Conservation (phyloP, 495 filamentous ascomycete species). For the Xylaria acuta region DNA sequence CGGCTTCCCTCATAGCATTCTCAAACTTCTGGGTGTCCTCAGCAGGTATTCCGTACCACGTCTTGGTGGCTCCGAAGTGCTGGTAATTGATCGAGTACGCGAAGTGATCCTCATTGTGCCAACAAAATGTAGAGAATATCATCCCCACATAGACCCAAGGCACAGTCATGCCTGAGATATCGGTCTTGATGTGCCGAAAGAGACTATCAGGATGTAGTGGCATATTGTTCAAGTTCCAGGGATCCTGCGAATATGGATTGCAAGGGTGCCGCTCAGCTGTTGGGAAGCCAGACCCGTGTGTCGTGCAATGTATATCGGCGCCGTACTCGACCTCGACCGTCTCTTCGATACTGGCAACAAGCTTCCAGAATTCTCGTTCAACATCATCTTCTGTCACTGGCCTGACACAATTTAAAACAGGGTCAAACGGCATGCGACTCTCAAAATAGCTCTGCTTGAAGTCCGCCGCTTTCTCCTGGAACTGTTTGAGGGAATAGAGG, state of each 20-base stretch:
- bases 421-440: slow-evolving; percentile 88
- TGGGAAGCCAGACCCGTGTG: slow-evolving; percentile 96
- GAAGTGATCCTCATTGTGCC: slow-evolving; percentile 99
- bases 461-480: slow-evolving; percentile 92
- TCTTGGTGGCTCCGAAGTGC: slow-evolving; percentile 98
- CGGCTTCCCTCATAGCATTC: slow-evolving; percentile 90
- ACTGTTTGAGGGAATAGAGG: slow-evolving; percentile 92
- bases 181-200: slow-evolving; percentile 95
- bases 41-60: slow-evolving; percentile 97
- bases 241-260: slow-evolving; percentile 83
- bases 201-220: slow-evolving; percentile 90
- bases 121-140: slow-evolving; percentile 99
- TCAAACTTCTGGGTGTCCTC: slow-evolving; percentile 95
- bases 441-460: slow-evolving; percentile 96
- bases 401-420: slow-evolving; percentile 75
- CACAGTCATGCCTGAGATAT: slow-evolving; percentile 99
- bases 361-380: slow-evolving; percentile 94
- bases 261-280: slow-evolving; percentile 91
- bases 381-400: slow-evolving; percentile 94
- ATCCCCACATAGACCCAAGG: slow-evolving; percentile 99
- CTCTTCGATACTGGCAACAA: slow-evolving; percentile 91
- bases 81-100: slow-evolving; percentile 99
- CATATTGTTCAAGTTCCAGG: slow-evolving; percentile 96
- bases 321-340: slow-evolving; percentile 98
- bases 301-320: slow-evolving; percentile 97